A percentile compares a stretch with the other conserved stretches of the same genome.
These are phyloP conservation scores for Chaetoceros muelleri DNA, from an alignment of 108 stramenopile species.

Conservation along the genomic window DNA sequence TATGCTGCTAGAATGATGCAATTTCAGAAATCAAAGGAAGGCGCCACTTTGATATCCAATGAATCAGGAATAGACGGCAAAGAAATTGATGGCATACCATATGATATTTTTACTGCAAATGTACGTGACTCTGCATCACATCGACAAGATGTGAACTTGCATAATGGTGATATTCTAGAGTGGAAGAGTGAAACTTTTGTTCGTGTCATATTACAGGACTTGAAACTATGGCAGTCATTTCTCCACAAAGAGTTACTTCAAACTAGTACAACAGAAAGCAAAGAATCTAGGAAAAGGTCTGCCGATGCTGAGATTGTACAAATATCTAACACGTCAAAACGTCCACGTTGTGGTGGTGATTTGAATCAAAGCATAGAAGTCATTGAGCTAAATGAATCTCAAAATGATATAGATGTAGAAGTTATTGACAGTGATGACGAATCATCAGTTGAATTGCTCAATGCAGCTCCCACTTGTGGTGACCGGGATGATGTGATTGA, in stretches of 20 bases:
- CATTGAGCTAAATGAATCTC: not conserved
- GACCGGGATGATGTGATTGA: not conserved
- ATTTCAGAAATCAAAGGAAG: not conserved
- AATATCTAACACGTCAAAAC: not conserved
- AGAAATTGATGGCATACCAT: not conserved
- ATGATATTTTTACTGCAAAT: constrained; percentile 6
- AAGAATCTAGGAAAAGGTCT: not conserved
- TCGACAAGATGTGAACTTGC: not conserved
- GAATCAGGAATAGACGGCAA: not conserved
- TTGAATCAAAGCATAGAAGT: not conserved
- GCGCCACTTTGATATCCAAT: not conserved
- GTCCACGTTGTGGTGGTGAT: not conserved
- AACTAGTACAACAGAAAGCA: not conserved
- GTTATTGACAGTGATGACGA: not conserved
- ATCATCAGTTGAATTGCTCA: not conserved
- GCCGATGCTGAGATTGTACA: not conserved
- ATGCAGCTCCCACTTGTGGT: not conserved
- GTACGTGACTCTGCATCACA: not conserved
- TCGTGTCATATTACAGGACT: not conserved
- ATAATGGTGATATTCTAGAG: not conserved
- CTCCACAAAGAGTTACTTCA: not conserved
- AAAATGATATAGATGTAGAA: no score
- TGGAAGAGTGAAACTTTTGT: not conserved
- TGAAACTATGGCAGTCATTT: not conserved
- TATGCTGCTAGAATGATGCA: not conserved